Conservation (phyloP, 2,329 filamentous ascomycete species). For the Didymella sp. region DNA sequence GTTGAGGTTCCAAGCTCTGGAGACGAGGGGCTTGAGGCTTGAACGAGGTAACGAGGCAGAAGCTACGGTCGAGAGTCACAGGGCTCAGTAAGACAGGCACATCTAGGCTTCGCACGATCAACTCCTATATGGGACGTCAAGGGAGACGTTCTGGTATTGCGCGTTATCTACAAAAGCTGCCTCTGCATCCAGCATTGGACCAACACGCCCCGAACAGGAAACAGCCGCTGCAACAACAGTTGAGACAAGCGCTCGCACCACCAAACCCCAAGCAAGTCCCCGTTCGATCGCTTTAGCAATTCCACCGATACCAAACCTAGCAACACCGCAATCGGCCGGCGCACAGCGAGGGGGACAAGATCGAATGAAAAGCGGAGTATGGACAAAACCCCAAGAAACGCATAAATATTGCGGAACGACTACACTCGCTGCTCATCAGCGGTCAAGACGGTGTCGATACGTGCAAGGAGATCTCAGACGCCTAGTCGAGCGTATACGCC, state of each 20-base stretch:
- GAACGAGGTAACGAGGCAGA: not conserved
- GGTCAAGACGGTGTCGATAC: not conserved
- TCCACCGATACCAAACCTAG: not conserved
- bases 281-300: not conserved
- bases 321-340: not conserved
- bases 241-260: not conserved
- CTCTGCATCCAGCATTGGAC: too few species aligned
- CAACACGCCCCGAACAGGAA: not conserved
- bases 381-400: not conserved
- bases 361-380: too few species aligned
- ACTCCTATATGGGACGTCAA: not conserved
- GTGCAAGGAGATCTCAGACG: not conserved
- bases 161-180: too few species aligned
- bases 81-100: too few species aligned
- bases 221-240: not conserved
- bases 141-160: not conserved
- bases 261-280: not conserved
- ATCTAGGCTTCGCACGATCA: too few species aligned
- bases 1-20: too few species aligned
- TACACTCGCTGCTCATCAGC: not conserved
- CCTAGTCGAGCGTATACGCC: constrained; percentile 32
- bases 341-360: not conserved
- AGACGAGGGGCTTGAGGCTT: not conserved
- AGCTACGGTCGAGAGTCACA: not conserved
- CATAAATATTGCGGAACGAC: not conserved